Evolutionary conservation across 352 stramenopile genomes (phyloP), one percentile per base, ranked within the genome.

Genomic region (Phytophthora multivora): DNA sequence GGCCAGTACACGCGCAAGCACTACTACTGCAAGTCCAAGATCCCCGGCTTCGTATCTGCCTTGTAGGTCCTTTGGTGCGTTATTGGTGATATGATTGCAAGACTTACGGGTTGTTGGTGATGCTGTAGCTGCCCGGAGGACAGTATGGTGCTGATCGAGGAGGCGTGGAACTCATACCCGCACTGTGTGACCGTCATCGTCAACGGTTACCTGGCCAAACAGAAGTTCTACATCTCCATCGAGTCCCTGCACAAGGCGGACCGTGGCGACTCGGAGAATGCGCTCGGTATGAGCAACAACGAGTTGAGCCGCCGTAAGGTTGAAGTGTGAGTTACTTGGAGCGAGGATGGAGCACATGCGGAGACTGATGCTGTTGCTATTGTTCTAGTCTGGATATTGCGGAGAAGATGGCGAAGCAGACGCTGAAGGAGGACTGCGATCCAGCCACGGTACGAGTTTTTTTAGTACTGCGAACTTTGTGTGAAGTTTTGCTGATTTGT

Each of bases 1-100:
- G 87, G 87, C 41, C 87, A 95, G 66, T 95, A 95, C 73, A 95
- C 87, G 50, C 81, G 86, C 63, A 95, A 95, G 66, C 86, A 95
- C 71, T 95, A 95, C 70, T 93, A 92, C 70, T 86, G 79, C 78
- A 89, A 90, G 72, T 90, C 76, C 56, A 87, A 90, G 66, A 92
- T 95, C 63, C 87, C 87, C 8, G 73, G 79, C 59, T 88, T 90
- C 57, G 74, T 94, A 10, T 91, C 83, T 5, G 79, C 83, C 39
- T 85, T 95, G 85, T 93, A 89, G 23, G 76, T 64, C 2, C 5
- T 13, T 33, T 18, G 13, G 35, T 40, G 15, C 13, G 8, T n/a
- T 40, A 40, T 40, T 40, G 8, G 5, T 40, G 13, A 15, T 9
- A 11, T 21, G 7, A 26, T 26, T 47, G 12, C 6, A 19, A 10